Evolutionary conservation across 805 yeast genomes (phyloP), one percentile per base, ranked within the genome.

Genomic region (Priceomyces fermenticarens): DNA sequence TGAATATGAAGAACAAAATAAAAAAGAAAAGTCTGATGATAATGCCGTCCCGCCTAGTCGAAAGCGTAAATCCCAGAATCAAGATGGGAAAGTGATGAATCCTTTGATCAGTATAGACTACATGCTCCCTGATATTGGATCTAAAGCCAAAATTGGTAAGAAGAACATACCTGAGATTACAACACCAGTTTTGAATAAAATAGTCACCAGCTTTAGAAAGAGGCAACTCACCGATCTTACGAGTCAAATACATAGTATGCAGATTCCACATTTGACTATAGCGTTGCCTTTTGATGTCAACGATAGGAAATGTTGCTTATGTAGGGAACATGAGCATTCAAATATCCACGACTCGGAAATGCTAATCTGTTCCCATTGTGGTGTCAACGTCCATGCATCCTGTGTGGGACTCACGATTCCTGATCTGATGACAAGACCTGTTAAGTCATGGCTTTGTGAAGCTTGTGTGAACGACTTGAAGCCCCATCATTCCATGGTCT

Each of bases 381-480:
- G 85, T 0, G 62, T 87, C 26, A 72, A 71, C 40, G 88, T 83
- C 2, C 97, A 89, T 57, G 67, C 76, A 2, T 58, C 73, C 0
- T 89, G 96, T 53, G 83, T 81, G 53, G 96, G 95, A 0, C 41
- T 45, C 25, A 42, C 15, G 10, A 40, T 48, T 16, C 53, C 42
- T n/a, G 49, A 54, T 4, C 50, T 50, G 8, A 47, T 38, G 15
- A 37, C 43, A 3, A 49, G 43, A 13, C 73, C 67, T 7, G 48
- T 57, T 3, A 66, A 55, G 27, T 74, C 73, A 41, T 88, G 97
- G 97, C 63, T 72, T 17, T 89, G 97, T 63, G 95, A 88, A 51
- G 71, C 81, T 1, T 89, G 97, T 55, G 70, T 80, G 3, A 87
- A 88, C 54, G 84, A 81, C 36, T 57, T 79, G 38, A 76, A 78